Evolutionary conservation across 176 grass and related monocot genomes (phyloP).

Genomic region (Poa pratensis): DNA sequence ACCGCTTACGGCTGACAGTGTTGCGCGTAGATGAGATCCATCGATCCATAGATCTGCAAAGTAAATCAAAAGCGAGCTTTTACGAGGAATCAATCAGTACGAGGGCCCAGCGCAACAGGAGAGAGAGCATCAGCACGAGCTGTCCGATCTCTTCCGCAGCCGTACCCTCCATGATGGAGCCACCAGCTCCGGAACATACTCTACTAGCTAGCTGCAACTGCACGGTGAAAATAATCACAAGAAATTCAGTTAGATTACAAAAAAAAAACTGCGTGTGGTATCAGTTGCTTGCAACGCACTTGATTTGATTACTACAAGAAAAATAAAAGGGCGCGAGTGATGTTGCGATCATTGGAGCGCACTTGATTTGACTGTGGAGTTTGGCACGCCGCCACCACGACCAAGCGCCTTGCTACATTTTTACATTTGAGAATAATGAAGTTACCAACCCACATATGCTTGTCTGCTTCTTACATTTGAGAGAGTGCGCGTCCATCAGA

Average conservation of each 20-base stretch:
- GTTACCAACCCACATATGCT: neutral
- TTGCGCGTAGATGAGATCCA: no score
- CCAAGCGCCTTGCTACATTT: neutral
- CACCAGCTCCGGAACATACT: neutral
- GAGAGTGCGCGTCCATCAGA: no score
- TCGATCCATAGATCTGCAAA: neutral
- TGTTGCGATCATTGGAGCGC: constrained; percentile 32
- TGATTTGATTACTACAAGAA: neutral
- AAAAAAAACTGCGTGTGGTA: neutral
- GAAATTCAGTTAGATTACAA: no score
- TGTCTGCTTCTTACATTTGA: no score
- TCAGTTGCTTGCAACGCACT: constrained; percentile 40
- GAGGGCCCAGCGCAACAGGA: neutral
- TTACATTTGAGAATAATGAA: no score
- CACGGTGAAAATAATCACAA: no score
- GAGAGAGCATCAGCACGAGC: neutral
- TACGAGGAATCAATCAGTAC: constrained; percentile 7
- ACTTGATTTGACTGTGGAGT: constrained; percentile 20
- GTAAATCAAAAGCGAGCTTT: constrained; percentile 1
- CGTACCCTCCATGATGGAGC: neutral
- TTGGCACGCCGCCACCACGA: constrained; percentile 27
- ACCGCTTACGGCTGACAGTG: no score
- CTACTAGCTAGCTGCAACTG: neutral
- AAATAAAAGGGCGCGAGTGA: neutral
- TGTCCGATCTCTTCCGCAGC: neutral